Evolutionary conservation across 2,329 filamentous ascomycete species (phyloP).

Genomic region (Elsinoe batatas): DNA sequence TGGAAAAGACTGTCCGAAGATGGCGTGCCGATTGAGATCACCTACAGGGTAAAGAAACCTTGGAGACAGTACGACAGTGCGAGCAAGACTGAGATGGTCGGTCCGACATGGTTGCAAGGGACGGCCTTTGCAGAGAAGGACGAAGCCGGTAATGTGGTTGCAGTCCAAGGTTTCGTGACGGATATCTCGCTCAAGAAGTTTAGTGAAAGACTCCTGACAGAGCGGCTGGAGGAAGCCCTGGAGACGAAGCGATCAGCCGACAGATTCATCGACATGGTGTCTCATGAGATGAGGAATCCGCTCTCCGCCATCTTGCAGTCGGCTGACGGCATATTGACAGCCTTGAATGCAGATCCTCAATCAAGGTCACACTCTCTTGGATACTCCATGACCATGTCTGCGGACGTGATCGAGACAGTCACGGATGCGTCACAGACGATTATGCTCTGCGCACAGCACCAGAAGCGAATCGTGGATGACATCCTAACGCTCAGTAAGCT

Average conservation of each 20-base stretch:
- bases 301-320: constrained; percentile 36
- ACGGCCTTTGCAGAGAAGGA: constrained; percentile 26
- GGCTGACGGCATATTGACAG: constrained; percentile 34
- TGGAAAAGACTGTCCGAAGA: constrained; percentile 26
- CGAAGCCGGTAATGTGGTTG: constrained; percentile 21
- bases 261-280: constrained; percentile 31
- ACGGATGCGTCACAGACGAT: constrained; percentile 24
- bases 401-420: constrained; percentile 8
- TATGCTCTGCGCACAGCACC: constrained; percentile 24
- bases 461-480: constrained; percentile 38
- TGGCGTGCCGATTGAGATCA: constrained; percentile 27
- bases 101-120: constrained; percentile 26
- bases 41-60: constrained; percentile 30
- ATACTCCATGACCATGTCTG: not conserved
- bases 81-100: constrained; percentile 20
- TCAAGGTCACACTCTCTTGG: constrained; percentile 3
- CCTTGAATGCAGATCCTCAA: constrained; percentile 18
- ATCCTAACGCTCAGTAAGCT: constrained; percentile 36
- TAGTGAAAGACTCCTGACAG: constrained; percentile 22
- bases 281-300: constrained; percentile 37
- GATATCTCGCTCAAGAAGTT: constrained; percentile 28
- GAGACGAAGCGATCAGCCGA: constrained; percentile 29
- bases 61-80: constrained; percentile 26
- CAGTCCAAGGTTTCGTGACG: constrained; percentile 26
- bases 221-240: constrained; percentile 27